A percentile compares a stretch with the other conserved stretches of the same genome.
Conservation (phyloP, 1,284 basidiomycete genomes). For the Trichosporon sp. region DNA sequence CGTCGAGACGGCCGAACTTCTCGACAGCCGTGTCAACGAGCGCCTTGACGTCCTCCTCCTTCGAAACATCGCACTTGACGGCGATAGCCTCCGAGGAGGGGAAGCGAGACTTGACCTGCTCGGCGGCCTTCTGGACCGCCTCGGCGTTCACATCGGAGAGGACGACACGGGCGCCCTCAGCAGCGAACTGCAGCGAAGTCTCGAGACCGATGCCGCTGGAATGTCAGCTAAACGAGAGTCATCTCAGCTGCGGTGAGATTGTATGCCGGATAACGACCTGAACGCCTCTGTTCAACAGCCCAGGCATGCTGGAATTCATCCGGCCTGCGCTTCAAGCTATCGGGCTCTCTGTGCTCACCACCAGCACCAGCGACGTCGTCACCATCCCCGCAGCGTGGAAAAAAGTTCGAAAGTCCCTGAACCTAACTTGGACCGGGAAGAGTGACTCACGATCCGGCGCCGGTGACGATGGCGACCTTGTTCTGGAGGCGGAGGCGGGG, state of each 20-base stretch:
- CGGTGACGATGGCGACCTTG: constrained; percentile 48
- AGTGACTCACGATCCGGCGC: constrained; percentile 46
- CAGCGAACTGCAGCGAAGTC: constrained; percentile 83
- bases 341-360: too few species aligned
- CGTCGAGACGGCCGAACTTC: constrained; percentile 81
- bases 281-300: too few species aligned
- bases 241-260: neutral
- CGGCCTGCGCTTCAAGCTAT: too few species aligned
- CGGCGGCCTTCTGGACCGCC: constrained; percentile 65
- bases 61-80: constrained; percentile 76
- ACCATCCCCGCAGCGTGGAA: neutral
- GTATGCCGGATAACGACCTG: too few species aligned
- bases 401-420: neutral
- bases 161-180: constrained; percentile 81
- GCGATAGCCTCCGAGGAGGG: constrained; percentile 66
- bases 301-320: too few species aligned
- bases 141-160: constrained; percentile 79
- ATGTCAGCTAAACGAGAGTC: neutral
- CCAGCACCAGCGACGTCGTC: neutral
- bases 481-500: constrained; percentile 40
- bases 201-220: constrained; percentile 82
- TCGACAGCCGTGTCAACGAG: constrained; percentile 73
- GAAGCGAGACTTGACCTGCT: constrained; percentile 60
- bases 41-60: constrained; percentile 76
- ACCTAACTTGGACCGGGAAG: neutral